Base-by-base conservation (phyloP, 1,139 yeast species). In the Hyphopichia pseudoburtonii region DNA sequence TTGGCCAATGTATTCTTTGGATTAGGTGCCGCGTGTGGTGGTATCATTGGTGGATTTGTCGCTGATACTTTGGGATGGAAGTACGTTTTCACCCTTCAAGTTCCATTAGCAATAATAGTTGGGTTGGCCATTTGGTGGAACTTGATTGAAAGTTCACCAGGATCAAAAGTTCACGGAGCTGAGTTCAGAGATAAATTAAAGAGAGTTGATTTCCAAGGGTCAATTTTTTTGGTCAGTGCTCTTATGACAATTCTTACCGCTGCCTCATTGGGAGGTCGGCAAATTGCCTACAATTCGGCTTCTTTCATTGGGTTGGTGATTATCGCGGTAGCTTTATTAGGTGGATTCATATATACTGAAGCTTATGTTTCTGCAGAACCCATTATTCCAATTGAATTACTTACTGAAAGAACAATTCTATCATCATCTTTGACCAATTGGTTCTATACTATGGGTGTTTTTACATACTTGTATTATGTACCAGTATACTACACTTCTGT, bases 21-120 rank as follows among this genome's bases (percentile, higher is more conserved):
- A 9, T 49, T 72, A 26, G 82, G 82, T 22, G 69, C 80, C 18
- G 79, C 80, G 3, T 64, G 74, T 4, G 81, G 82, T n/a, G 81
- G 80, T 5, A 56, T 73, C 14, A 44, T 76, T 17, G 81, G 96
- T 28, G 95, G 95, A 9, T 52, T 81, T 28, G 63, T 87, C 23
- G 76, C 90, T 17, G 86, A 81, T 40, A 53, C 60, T n/a, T 70
- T 80, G 46, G 95, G 95, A 24, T 89, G 97, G 97, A 74, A 88
- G 53, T 74, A 73, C 52, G 78, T 76, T 1, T 76, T 76, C 47
- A 55, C 70, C 17, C 46, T 73, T 21, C 82, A 76, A 48, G 71
- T 74, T 5, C 96, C 97, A 0, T 60, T 86, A 25, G 80, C 87
- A 3, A 33, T 76, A 3, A 14, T 62, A 4, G 81, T 85, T 12